phyloP scores from a whole-genome alignment of 148 eudicot genomes.

The Cornus kousa region DNA sequence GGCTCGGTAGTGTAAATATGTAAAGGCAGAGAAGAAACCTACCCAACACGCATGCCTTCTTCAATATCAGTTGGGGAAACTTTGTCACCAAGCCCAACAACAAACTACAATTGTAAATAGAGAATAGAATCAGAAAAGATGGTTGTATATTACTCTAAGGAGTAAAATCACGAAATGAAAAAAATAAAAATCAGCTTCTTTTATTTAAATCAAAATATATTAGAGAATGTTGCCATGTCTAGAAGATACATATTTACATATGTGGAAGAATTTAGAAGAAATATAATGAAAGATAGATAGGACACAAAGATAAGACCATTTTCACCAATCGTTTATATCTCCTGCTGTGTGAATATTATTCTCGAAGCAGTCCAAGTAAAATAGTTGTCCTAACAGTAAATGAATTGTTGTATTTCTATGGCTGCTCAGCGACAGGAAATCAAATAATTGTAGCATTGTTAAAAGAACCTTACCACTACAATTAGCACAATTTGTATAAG shows the following conservation, averaged over 20 bases:
- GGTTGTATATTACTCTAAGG: background rate
- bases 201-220: background rate
- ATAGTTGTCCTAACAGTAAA: background rate
- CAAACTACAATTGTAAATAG: conserved; percentile 59
- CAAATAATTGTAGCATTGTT: background rate
- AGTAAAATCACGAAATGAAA: background rate
- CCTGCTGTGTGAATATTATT: background rate
- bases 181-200: background rate
- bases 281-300: no score
- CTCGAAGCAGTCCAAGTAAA: background rate
- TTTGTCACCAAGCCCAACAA: conserved; percentile 97
- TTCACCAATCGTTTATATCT: background rate
- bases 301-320: background rate
- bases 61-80: conserved; percentile 99
- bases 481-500: background rate
- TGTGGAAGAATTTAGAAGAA: background rate
- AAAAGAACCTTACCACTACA: background rate
- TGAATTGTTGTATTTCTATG: background rate
- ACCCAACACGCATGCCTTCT: conserved; percentile 99
- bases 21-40: conserved; percentile 22
- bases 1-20: background rate
- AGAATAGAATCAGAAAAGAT: conserved; percentile 17
- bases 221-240: background rate
- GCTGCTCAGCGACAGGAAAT: background rate
- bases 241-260: background rate